These are phyloP conservation scores for Thelephora aurantiotincta DNA, from an alignment of 768 basidiomycete species.

Conservation along the genomic window DNA sequence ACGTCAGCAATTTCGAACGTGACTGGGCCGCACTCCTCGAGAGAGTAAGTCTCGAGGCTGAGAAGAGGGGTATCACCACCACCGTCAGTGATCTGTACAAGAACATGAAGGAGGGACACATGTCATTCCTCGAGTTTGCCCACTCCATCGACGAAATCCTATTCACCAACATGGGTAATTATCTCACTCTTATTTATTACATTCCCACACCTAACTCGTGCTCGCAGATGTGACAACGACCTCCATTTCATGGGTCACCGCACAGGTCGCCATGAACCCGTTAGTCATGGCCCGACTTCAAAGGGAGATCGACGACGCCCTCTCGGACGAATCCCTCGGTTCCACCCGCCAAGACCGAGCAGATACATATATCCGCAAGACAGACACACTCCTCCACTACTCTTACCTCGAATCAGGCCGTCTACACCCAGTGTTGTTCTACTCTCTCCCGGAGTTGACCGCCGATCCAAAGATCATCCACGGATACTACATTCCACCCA, in stretches of 20 bases:
- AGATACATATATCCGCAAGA: not conserved
- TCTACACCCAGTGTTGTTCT: not conserved
- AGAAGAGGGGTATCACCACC: not conserved
- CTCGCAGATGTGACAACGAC: conserved; percentile 1
- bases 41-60: not conserved
- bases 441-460: not conserved
- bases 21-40: not conserved
- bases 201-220: not conserved
- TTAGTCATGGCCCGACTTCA: not conserved
- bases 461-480: not conserved
- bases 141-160: conserved; percentile 1
- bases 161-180: conserved; percentile 1
- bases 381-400: conserved; percentile 1
- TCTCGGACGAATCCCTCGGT: not conserved
- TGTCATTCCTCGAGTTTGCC: not conserved
- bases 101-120: not conserved
- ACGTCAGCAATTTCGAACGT: not conserved
- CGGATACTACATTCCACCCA: conserved; percentile 2
- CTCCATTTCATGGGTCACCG: conserved; percentile 1
- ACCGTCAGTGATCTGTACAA: not conserved
- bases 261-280: not conserved
- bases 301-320: not conserved
- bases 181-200: not conserved
- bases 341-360: not conserved
- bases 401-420: conserved; percentile 1